phyloP scores from a whole-genome alignment of 225 moss, liverwort and hornwort genomes.

The Takakia lepidozioides region DNA sequence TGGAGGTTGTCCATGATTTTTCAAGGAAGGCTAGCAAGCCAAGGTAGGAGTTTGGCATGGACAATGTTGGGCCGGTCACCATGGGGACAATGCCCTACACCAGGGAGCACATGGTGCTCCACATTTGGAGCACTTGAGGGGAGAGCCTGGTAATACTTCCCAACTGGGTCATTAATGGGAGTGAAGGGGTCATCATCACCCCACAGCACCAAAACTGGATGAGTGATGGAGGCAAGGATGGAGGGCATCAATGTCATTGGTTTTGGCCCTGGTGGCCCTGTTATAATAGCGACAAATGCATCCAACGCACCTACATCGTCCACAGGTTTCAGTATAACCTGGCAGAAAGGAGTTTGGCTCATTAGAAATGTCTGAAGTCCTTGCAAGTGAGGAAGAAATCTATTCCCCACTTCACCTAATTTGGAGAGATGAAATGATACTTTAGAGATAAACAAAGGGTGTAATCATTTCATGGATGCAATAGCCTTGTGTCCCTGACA shows the following conservation, averaged over 20 bases:
- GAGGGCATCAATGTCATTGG: conserved; percentile 56
- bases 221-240: conserved; percentile 40
- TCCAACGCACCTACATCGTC: conserved; percentile 74
- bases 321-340: conserved; percentile 78
- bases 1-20: no score
- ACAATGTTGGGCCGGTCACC: conserved; percentile 82
- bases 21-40: conserved; percentile 63
- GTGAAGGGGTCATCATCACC: conserved; percentile 92
- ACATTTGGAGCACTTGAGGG: conserved; percentile 30
- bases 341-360: conserved; percentile 2
- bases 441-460: no score
- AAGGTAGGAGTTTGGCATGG: conserved; percentile 66
- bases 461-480: no score
- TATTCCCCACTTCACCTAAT: no score
- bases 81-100: conserved; percentile 84
- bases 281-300: conserved; percentile 86
- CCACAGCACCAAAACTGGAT: conserved; percentile 81
- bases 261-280: conserved; percentile 91
- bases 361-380: background rate
- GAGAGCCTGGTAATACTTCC: conserved; percentile 60
- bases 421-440: no score
- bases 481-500: no score
- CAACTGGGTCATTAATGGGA: conserved; percentile 82
- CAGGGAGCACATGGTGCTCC: conserved; percentile 40
- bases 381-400: no score